These are phyloP conservation scores for Pseudonectria foliicola DNA, from an alignment of 2,329 filamentous ascomycete species.

Conservation along the genomic window DNA sequence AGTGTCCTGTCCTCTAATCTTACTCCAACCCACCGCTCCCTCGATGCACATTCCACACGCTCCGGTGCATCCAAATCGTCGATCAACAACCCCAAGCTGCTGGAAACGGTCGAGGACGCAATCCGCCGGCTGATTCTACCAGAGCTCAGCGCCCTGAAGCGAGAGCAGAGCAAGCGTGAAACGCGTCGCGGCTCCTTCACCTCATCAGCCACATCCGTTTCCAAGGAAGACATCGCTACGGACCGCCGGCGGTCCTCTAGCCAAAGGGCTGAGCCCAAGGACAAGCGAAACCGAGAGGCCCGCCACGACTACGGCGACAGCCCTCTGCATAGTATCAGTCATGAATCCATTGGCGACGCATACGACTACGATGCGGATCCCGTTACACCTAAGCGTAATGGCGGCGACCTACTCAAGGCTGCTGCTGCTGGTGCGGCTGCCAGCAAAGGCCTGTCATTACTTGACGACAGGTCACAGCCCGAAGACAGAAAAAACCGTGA, in stretches of 20 bases:
- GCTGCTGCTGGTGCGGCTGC: conserved; percentile 39
- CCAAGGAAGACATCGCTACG: conserved; percentile 49
- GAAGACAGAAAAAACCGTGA: conserved; percentile 45
- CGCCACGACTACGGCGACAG: conserved; percentile 47
- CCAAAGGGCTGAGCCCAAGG: conserved; percentile 41
- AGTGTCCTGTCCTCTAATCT: conserved; percentile 48
- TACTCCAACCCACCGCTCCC: conserved; percentile 47
- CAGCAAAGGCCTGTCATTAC: conserved; percentile 26
- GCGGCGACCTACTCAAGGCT: conserved; percentile 36
- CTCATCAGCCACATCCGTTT: conserved; percentile 48
- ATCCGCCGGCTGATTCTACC: conserved; percentile 85
- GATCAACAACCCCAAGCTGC: conserved; percentile 84
- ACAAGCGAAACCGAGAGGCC: conserved; percentile 45
- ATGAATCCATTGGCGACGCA: conserved; percentile 37
- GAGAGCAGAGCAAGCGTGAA: conserved; percentile 75
- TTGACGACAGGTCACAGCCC: conserved; percentile 34
- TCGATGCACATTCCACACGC: conserved; percentile 46
- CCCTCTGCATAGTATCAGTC: conserved; percentile 41
- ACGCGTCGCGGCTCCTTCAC: conserved; percentile 59
- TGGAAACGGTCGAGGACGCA: conserved; percentile 89
- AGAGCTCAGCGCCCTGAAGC: conserved; percentile 83
- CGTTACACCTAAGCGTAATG: conserved; percentile 38
- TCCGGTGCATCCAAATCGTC: conserved; percentile 57
- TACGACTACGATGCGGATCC: conserved; percentile 30
- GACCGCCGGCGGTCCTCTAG: conserved; percentile 56